phyloP scores from a whole-genome alignment of 192 early-diverging fungal species.

The Backusella psychrophila region DNA sequence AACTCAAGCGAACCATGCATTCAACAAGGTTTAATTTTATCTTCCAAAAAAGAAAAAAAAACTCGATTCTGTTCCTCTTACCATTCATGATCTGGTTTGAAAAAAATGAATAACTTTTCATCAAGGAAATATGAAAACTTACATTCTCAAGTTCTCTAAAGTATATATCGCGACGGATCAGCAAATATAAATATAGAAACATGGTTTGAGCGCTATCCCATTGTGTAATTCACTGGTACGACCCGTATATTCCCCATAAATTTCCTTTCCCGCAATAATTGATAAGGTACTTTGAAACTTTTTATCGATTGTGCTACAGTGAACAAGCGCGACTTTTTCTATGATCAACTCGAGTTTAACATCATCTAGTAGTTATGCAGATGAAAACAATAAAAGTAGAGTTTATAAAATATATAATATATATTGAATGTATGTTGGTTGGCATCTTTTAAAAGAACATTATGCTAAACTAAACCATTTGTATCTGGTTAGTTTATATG shows the following conservation, averaged over 20 bases:
- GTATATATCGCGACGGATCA: background rate
- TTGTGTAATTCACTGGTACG: background rate
- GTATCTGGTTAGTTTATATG: background rate
- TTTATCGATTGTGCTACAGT: background rate
- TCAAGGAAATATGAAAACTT: background rate
- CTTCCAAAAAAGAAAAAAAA: background rate
- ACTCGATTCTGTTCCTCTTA: background rate
- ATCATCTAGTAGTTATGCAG: background rate
- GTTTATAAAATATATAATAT: background rate
- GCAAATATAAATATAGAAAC: background rate
- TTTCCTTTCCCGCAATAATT: background rate
- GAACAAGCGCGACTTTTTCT: background rate
- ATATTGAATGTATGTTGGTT: background rate
- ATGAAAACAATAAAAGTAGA: background rate
- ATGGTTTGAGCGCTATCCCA: background rate
- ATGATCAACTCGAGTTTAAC: background rate
- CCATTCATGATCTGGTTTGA: background rate
- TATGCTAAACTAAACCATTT: background rate
- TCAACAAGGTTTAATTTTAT: background rate
- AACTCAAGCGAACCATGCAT: background rate
- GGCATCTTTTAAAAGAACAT: background rate
- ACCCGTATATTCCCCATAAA: background rate
- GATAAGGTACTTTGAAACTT: background rate
- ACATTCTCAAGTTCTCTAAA: background rate
- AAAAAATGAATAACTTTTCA: background rate